A percentile compares a stretch with the other conserved stretches of the same genome.
Evolutionary conservation across 192 early-diverging fungal species (phyloP).

Genomic region (Entophlyctis helioformis): DNA sequence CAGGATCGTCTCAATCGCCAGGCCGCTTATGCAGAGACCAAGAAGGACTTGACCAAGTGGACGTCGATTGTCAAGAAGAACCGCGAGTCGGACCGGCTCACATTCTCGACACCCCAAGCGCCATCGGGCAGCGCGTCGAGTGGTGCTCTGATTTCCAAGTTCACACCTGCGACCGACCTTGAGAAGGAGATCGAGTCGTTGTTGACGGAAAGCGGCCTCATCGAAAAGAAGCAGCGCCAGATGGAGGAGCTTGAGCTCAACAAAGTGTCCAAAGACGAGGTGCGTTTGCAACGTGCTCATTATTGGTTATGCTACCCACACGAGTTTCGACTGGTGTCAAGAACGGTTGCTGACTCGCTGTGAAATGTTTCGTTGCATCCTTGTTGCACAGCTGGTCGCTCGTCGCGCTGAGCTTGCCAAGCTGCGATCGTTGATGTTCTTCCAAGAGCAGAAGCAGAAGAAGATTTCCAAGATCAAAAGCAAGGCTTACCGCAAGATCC

Average conservation of each 20-base stretch:
- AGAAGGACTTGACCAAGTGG: slow-evolving; percentile 79
- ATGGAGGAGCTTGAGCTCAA: slow-evolving; percentile 81
- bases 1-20: slow-evolving; percentile 77
- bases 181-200: slow-evolving; percentile 67
- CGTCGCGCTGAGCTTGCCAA: slow-evolving; percentile 68
- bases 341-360: no score
- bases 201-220: slow-evolving; percentile 59
- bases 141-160: slow-evolving; percentile 45
- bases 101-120: slow-evolving; percentile 44
- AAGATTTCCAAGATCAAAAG: slow-evolving; percentile 95
- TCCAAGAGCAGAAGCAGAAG: slow-evolving; percentile 81
- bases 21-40: slow-evolving; percentile 74
- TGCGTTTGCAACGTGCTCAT: no score
- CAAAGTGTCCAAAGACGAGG: slow-evolving; percentile 70
- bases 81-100: slow-evolving; percentile 70
- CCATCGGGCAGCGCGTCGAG: slow-evolving; percentile 28
- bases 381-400: slow-evolving; percentile 15
- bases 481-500: slow-evolving; percentile 84
- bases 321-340: no score
- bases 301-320: no score
- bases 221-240: slow-evolving; percentile 66
- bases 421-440: slow-evolving; percentile 91
- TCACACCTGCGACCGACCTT: slow-evolving; percentile 51
- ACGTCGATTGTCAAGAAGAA: slow-evolving; percentile 67
- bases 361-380: neutral